Evolutionary conservation across 495 filamentous ascomycete species (phyloP), one percentile per base, ranked within the genome.

Genomic region (Cercophora sp.): DNA sequence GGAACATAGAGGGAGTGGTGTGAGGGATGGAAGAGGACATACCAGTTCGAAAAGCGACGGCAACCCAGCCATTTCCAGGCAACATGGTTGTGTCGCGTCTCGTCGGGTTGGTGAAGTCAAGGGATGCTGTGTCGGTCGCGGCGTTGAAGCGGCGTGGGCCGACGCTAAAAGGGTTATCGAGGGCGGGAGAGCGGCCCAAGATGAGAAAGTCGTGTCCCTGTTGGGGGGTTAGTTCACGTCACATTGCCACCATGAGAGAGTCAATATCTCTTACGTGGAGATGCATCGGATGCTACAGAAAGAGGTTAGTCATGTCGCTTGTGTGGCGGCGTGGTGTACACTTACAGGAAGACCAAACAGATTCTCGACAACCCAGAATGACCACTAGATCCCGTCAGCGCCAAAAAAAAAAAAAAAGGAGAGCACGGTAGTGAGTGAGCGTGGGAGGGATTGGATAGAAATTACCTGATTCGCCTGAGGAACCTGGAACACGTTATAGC

Each of bases 171-270:
- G 61, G 64, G 22, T 46, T 55, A 19, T 48, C 32, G 6, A 46
- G 34, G 15, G 46, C 44, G 29, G 46, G 48, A 1, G 49, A 41
- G 54, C 84, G 76, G 13, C 69, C 67, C n/a, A 85, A 58, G 16
- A 85, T 64, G 37, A 61, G 70, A 67, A 85, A 85, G 55, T 84
- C 73, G 55, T 85, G 74, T 13, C 79, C 79, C n/a, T n/a, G n/a
- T n/a, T n/a, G n/a, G n/a, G n/a, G n/a, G 32, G n/a, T n/a, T n/a
- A n/a, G n/a, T n/a, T n/a, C n/a, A n/a, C n/a, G n/a, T n/a, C n/a
- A n/a, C n/a, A n/a, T n/a, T n/a, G n/a, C n/a, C n/a, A n/a, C n/a
- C n/a, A n/a, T n/a, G n/a, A n/a, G n/a, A n/a, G n/a, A n/a, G n/a
- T n/a, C n/a, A n/a, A n/a, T n/a, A n/a, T n/a, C n/a, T n/a, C n/a